A percentile compares a stretch with the other conserved stretches of the same genome.
Evolutionary conservation across 768 basidiomycete genomes (phyloP).

Genomic region (Rhizopogon vesiculosus): DNA sequence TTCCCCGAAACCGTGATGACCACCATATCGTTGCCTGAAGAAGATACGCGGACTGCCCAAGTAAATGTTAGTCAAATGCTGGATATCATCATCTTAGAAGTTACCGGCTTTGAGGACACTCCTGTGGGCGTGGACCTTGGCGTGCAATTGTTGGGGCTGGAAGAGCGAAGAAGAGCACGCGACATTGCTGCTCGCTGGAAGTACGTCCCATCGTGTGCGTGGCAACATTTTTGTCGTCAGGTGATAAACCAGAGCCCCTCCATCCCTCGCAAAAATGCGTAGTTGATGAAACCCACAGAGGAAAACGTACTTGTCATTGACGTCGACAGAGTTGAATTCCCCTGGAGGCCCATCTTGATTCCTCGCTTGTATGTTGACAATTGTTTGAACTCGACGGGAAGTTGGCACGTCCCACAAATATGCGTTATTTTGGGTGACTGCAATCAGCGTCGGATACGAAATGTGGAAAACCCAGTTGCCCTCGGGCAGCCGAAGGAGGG

Average conservation of each 20-base stretch:
- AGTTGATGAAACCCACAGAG: slow-evolving; percentile 48
- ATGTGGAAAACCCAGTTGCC: slow-evolving; percentile 54
- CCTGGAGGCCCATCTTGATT: slow-evolving; percentile 17
- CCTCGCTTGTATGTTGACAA: slow-evolving; percentile 33
- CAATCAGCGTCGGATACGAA: slow-evolving; percentile 61
- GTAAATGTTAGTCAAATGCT: not conserved
- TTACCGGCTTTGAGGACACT: slow-evolving; percentile 23
- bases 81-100: not conserved
- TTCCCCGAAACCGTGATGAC: slow-evolving; percentile 23
- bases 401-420: slow-evolving; percentile 63
- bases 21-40: slow-evolving; percentile 36
- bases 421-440: slow-evolving; percentile 37
- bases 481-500: slow-evolving; percentile 45
- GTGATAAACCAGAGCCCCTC: slow-evolving; percentile 40
- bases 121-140: not conserved
- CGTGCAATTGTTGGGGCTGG: slow-evolving; percentile 17
- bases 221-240: slow-evolving; percentile 31
- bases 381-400: slow-evolving; percentile 41
- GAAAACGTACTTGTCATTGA: slow-evolving; percentile 53
- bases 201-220: slow-evolving; percentile 32
- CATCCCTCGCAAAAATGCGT: slow-evolving; percentile 49
- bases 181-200: slow-evolving; percentile 5
- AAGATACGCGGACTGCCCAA: slow-evolving; percentile 36
- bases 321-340: slow-evolving; percentile 57
- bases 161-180: slow-evolving; percentile 9